Percentiles rank a stretch among this genome's conserved stretches.
Conservation (phyloP, 345 rosid species). For the Dovyalis caffra region DNA sequence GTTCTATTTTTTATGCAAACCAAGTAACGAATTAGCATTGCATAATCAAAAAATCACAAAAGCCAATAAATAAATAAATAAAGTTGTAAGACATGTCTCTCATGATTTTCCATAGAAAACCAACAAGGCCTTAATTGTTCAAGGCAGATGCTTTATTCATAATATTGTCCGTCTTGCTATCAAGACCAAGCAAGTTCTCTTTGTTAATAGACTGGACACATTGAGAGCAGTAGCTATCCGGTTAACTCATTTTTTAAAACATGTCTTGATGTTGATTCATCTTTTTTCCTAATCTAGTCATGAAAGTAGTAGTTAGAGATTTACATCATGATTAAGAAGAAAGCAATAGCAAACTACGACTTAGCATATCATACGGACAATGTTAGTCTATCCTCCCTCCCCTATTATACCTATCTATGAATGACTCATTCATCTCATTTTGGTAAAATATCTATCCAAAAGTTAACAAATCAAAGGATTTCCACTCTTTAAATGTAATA, state of each 20-base stretch:
- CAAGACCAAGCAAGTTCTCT: conserved; percentile 83
- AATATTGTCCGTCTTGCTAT: conserved; percentile 59
- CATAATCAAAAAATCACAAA: not conserved
- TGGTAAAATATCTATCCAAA: not conserved
- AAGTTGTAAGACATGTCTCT: conserved; percentile 52
- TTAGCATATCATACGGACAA: not conserved
- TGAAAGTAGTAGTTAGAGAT: not conserved
- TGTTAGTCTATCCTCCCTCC: not conserved
- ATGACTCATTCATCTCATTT: not conserved
- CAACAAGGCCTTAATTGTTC: conserved; percentile 86
- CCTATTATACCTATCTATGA: not conserved
- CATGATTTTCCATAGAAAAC: conserved; percentile 85
- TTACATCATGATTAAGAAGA: not conserved
- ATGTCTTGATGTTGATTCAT: conserved; percentile 92
- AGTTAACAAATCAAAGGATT: not conserved
- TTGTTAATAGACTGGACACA: conserved; percentile 78
- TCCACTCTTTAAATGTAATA: not conserved
- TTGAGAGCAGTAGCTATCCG: conserved; percentile 83
- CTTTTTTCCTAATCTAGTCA: conserved; percentile 82
- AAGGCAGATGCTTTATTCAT: conserved; percentile 57
- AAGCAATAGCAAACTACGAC: not conserved
- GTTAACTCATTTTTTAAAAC: conserved; percentile 63
- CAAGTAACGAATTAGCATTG: not conserved
- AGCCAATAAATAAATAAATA: not conserved
- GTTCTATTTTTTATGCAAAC: conserved; percentile 52